Evolutionary conservation across 768 basidiomycete species (phyloP).

Genomic region (Mycena haematopus): DNA sequence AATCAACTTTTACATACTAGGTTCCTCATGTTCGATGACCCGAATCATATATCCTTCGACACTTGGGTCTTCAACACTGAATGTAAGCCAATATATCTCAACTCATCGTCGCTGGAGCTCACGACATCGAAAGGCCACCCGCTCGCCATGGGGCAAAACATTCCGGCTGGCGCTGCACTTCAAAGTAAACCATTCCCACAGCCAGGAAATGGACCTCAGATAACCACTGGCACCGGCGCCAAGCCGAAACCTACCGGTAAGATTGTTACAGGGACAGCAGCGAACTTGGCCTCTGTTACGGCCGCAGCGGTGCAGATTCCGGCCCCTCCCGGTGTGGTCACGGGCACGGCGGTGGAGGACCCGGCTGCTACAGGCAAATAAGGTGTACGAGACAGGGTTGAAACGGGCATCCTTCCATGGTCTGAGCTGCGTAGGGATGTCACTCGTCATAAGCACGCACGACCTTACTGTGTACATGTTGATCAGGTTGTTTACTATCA

Average conservation of each 20-base stretch:
- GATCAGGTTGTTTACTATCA: too few relatives aligned
- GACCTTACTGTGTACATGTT: too few relatives aligned
- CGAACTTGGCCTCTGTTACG: constrained; percentile 13
- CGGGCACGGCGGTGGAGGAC: constrained; percentile 4
- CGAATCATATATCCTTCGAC: constrained; percentile 21
- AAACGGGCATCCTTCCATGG: too few relatives aligned
- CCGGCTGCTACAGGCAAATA: background rate
- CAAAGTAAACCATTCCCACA: background rate
- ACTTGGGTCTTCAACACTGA: constrained; percentile 24
- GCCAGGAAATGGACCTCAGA: constrained; percentile 10
- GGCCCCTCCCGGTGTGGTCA: background rate
- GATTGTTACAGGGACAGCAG: constrained; percentile 12
- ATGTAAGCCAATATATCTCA: constrained; percentile 4
- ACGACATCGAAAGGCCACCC: constrained; percentile 8
- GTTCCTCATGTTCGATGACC: constrained; percentile 23
- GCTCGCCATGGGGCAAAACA: constrained; percentile 20
- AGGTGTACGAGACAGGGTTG: too few relatives aligned
- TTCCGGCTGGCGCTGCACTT: constrained; percentile 8
- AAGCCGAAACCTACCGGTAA: background rate
- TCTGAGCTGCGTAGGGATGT: too few relatives aligned
- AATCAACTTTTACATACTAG: constrained; percentile 1
- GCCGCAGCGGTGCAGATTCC: constrained; percentile 10
- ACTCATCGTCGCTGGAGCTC: background rate
- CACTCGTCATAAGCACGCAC: too few relatives aligned
- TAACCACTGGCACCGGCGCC: constrained; percentile 1